Percentiles rank a stretch among this genome's conserved stretches.
Evolutionary conservation across 2,329 filamentous ascomycete genomes (phyloP).

Genomic region (Diaporthe citriasiana): DNA sequence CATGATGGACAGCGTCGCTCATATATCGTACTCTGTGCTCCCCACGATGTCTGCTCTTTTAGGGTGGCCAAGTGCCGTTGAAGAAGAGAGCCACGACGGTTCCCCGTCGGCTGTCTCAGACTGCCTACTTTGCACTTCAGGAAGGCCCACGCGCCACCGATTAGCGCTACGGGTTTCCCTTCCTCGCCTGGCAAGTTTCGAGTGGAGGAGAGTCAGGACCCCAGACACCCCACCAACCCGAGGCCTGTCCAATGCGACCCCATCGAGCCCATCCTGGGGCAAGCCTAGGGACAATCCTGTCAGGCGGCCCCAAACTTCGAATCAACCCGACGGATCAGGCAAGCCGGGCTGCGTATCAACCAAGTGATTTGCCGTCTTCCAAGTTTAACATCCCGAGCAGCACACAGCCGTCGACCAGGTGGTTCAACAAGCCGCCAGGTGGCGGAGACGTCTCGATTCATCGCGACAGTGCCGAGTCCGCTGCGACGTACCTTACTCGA

Average conservation of each 20-base stretch:
- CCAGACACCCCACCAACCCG: conserved; percentile 7
- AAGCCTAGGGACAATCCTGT: not conserved
- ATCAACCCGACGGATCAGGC: conserved; percentile 23
- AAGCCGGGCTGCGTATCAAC: conserved; percentile 6
- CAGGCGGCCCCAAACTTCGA: conserved; percentile 17
- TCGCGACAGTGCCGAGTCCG: conserved; percentile 6
- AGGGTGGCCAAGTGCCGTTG: conserved; percentile 23
- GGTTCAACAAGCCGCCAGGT: not conserved
- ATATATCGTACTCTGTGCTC: conserved; percentile 9
- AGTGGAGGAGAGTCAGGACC: conserved; percentile 32
- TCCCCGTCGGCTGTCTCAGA: conserved; percentile 4
- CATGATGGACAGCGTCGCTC: conserved; percentile 1
- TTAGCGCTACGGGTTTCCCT: not conserved
- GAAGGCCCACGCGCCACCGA: not conserved
- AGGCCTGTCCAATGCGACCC: conserved; percentile 6
- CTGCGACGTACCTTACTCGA: conserved; percentile 6
- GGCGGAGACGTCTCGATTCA: conserved; percentile 4
- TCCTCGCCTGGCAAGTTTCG: not conserved
- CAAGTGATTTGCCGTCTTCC: not conserved
- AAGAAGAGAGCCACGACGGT: conserved; percentile 6
- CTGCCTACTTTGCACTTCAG: conserved; percentile 5
- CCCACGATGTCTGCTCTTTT: not conserved
- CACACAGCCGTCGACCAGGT: conserved; percentile 13
- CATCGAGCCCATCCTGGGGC: not conserved
- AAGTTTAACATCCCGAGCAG: not conserved